Evolutionary conservation across 2,329 filamentous ascomycete species (phyloP), one percentile per base, ranked within the genome.

Genomic region (Fusarium sp.): DNA sequence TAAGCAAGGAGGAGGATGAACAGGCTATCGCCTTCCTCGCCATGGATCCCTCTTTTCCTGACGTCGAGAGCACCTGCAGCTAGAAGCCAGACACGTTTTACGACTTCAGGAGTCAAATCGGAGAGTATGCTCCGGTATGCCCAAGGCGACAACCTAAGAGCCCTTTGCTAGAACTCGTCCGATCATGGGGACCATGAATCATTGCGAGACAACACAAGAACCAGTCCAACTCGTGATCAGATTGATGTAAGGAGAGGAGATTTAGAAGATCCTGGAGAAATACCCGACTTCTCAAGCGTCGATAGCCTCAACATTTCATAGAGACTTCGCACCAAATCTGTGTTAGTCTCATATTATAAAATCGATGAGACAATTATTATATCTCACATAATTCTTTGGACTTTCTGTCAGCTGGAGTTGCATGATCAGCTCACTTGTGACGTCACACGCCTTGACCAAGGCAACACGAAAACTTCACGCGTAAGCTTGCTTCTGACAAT

Each of bases 191-290:
- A 17, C 1, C 28, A 30, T 6, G 5, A 2, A n/a, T 30, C 10
- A 30, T 17, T 7, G 5, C 20, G 7, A 30, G 10, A n/a, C 10
- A 22, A 15, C 28, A 17, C 14, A 30, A n/a, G 0, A 50, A 13
- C 1, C 15, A n/a, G 22, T 1, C 5, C 3, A 32, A 18, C 0
- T 3, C 28, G 3, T n/a, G 10, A 45, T 13, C 0, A 13, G 11
- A 32, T 32, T n/a, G 28, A n/a, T 13, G 7, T 1, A 3, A 50
- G 18, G 18, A 32, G 3, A 50, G 9, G 26, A 32, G 22, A 30
- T 2, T 14, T 6, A 8, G 14, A 48, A 15, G 26, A 35, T 13
- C 20, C 11, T 48, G 13, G 2, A n/a, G 3, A 30, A 24, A 17
- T 35, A 3, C 48, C 28, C 6, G 11, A 35, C 12, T 20, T 6